phyloP scores from a whole-genome alignment of 73 alveolate species.

The Effrenium voratum region DNA sequence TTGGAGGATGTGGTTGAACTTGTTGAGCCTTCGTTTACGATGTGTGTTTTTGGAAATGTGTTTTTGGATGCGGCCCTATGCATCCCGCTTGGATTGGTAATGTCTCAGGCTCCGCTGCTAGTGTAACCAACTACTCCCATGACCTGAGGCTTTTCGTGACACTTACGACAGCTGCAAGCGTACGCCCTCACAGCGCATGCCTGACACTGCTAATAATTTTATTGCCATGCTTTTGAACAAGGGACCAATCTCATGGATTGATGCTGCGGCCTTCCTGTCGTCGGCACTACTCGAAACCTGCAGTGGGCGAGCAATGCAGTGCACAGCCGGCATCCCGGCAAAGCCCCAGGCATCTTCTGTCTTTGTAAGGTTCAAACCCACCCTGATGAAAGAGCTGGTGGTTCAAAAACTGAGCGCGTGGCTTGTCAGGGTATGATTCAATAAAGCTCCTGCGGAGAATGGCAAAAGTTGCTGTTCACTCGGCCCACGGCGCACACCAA shows the following conservation, averaged over 20 bases:
- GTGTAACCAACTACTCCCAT: no score
- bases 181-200: no score
- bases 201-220: no score
- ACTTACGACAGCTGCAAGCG: no score
- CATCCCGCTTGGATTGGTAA: no score
- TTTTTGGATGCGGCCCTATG: no score
- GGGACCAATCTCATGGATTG: not conserved
- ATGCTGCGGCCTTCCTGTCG: slow-evolving; percentile 40
- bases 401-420: not conserved
- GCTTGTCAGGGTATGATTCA: slow-evolving; percentile 75
- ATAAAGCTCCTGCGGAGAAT: slow-evolving; percentile 37
- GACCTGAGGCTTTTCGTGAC: not conserved
- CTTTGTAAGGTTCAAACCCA: not conserved
- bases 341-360: not conserved
- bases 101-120: no score
- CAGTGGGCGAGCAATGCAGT: not conserved
- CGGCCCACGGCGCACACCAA: no score
- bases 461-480: no score
- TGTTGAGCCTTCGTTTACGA: no score
- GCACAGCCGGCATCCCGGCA: not conserved
- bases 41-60: no score
- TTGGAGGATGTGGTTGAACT: no score
- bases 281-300: slow-evolving; percentile 65
- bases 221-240: not conserved
- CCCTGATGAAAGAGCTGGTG: not conserved